Evolutionary conservation across 176 grass and related monocot species (phyloP).

Genomic region (Stipa capillata): DNA sequence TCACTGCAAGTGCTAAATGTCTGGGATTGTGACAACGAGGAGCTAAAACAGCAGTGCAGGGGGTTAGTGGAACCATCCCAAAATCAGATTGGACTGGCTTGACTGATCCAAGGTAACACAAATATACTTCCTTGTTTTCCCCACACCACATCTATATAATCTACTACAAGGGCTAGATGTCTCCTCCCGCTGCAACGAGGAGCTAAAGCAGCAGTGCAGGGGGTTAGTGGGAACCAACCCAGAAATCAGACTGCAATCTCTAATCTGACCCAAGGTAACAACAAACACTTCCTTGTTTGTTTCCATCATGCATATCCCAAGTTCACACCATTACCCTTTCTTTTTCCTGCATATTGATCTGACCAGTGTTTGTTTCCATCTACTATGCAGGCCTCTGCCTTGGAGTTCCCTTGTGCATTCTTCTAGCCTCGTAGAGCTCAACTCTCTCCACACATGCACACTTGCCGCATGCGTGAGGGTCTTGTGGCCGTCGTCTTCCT

Average conservation of each 20-base stretch:
- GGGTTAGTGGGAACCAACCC: too few relatives aligned
- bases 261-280: too few relatives aligned
- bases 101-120: background rate
- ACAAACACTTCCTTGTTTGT: too few relatives aligned
- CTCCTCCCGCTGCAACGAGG: too few relatives aligned
- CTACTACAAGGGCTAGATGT: too few relatives aligned
- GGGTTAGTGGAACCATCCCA: background rate
- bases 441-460: too few relatives aligned
- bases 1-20: background rate
- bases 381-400: background rate
- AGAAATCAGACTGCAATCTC: too few relatives aligned
- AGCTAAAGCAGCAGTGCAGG: too few relatives aligned
- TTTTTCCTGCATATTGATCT: too few relatives aligned
- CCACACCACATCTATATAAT: background rate
- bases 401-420: background rate
- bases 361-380: background rate
- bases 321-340: too few relatives aligned
- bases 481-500: background rate
- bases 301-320: too few relatives aligned
- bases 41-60: background rate
- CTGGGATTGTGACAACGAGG: rapidly evolving
- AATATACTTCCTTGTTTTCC: background rate
- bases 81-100: background rate
- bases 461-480: background rate
- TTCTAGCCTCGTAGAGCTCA: too few relatives aligned